These are phyloP conservation scores for Avena atlantica DNA, from an alignment of 176 grass and related monocot species.

Conservation along the genomic window DNA sequence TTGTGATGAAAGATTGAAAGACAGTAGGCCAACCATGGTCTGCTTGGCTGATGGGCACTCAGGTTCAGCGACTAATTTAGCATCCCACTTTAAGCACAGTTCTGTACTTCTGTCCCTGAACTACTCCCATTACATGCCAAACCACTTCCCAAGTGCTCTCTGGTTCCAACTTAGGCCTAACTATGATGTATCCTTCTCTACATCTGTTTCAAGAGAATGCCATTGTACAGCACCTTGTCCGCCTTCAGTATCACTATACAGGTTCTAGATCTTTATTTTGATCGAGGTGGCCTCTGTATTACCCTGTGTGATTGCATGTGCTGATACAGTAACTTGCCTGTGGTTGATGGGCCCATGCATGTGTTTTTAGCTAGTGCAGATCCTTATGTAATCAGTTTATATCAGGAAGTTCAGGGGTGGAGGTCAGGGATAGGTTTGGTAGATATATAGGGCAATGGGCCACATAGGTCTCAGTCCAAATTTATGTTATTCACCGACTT, in stretches of 20 bases:
- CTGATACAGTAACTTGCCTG: neutral
- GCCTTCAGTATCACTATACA: neutral
- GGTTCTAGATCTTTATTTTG: neutral
- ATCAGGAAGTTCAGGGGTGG: slow-evolving; percentile 4
- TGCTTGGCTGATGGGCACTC: neutral
- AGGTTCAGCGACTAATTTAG: neutral
- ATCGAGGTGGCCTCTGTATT: neutral
- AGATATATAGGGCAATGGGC: neutral
- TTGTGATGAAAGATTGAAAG: neutral
- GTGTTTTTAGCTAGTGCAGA: neutral
- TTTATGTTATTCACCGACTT: neutral
- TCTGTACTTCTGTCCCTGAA: neutral
- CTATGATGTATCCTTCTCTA: neutral
- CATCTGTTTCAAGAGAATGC: slow-evolving; percentile 1
- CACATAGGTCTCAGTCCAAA: neutral
- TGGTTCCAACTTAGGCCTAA: neutral
- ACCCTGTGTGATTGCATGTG: neutral
- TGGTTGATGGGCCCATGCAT: neutral
- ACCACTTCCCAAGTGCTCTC: neutral
- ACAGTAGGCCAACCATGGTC: slow-evolving; percentile 8
- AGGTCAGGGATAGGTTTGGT: slow-evolving; percentile 22
- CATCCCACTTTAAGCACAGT: slow-evolving; percentile 18
- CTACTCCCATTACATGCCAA: neutral
- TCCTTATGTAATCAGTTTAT: neutral
- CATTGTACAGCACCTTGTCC: slow-evolving; percentile 5